Base-by-base conservation (phyloP, 2,329 filamentous ascomycete species). In the Penicillium sp. region DNA sequence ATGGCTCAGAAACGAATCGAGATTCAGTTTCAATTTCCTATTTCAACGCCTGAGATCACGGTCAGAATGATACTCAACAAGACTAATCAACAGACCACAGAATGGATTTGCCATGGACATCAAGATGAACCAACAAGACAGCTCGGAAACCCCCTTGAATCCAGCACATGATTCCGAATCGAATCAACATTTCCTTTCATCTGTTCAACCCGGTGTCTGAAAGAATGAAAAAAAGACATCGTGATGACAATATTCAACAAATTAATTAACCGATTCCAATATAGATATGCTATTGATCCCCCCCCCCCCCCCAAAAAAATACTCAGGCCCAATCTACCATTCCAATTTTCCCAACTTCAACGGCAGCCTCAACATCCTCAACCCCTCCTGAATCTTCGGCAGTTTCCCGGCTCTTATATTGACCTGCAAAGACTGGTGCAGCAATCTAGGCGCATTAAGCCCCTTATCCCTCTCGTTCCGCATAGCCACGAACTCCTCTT, bases 371-470 rank as follows among this genome's bases (percentile, higher is more conserved):
- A 70, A 57, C 57, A 71, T 54, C 11, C 63, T 54, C 16, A 62
- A 46, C 2, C 66, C 67, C 13, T 58, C 50, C n/a, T 57, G 55
- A 4, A 57, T 51, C 11, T 27, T 44, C 3, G 79, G 79, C 14
- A 81, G 55, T 5, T 63, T 52, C 2, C 79, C 80, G 0, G 67
- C 80, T 1, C 80, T 68, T 24, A 82, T 77, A 51, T 82, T 82
- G 8, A 81, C 58, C 62, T 82, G 80, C 44, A 82, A 56, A 0
- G 78, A 74, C 50, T 76, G 76, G 57, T 81, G 77, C 4, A 82
- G 60, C 50, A 82, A 60, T 27, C 71, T 70, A 1, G 80, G 80
- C 27, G 72, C 76, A 0, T 67, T 68, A 31, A 82, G 58, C 1
- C 47, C 59, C 0, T 59, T 60, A 56, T 83, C 80, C 0, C 80